Percentiles rank a stretch among this genome's conserved stretches.
These are phyloP conservation scores for Adansonia rubrostipa DNA, from an alignment of 441 rosid species.

Conservation along the genomic window DNA sequence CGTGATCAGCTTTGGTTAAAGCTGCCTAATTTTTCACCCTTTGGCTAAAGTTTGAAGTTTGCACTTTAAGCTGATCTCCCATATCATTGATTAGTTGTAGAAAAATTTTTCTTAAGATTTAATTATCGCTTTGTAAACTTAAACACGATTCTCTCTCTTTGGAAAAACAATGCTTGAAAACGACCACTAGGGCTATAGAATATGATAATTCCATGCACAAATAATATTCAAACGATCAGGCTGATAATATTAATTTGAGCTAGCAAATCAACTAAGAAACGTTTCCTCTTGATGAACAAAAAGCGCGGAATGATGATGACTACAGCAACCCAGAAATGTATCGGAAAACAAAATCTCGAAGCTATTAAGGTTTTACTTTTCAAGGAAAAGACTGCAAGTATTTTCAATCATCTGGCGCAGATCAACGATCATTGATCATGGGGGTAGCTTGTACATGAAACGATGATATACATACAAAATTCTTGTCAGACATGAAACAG, in stretches of 20 bases:
- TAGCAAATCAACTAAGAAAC: not conserved
- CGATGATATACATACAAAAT: not conserved
- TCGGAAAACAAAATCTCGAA: no score
- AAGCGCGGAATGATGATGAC: no score
- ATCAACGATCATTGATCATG: not conserved
- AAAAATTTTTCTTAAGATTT: not conserved
- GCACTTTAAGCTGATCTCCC: not conserved
- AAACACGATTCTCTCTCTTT: slow-evolving; percentile 10
- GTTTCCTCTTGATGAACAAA: not conserved
- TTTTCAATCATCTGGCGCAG: no score
- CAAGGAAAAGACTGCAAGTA: no score
- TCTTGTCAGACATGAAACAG: no score
- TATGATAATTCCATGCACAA: not conserved
- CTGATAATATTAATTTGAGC: not conserved
- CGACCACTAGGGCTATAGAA: not conserved
- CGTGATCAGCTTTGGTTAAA: not conserved
- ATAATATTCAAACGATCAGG: not conserved
- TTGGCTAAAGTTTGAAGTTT: not conserved
- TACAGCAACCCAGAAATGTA: no score
- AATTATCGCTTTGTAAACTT: not conserved
- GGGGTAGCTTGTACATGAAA: not conserved
- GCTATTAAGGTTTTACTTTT: no score
- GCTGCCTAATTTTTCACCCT: not conserved
- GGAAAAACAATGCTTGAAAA: not conserved
- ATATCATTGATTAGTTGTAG: not conserved